Evolutionary conservation across 768 basidiomycete genomes (phyloP).

Genomic region (Rhodotorula diobovata): DNA sequence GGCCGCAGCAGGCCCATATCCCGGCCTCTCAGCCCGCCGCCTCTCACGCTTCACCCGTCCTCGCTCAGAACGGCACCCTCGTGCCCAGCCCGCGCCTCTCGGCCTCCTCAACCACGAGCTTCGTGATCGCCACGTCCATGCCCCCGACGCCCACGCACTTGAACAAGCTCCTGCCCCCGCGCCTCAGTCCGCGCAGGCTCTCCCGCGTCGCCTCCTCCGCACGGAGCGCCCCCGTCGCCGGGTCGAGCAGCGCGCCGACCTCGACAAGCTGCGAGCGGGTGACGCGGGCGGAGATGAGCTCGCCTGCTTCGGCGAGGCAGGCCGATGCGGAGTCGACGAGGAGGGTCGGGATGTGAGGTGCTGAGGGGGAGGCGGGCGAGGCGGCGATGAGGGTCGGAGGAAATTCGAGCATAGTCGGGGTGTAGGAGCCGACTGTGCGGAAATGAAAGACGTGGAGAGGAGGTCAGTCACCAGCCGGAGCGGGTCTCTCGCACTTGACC

Average conservation of each 20-base stretch:
- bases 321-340: constrained; percentile 37
- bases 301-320: constrained; percentile 38
- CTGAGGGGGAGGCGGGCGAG: not conserved
- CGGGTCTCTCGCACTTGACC: too few species aligned
- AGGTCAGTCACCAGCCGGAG: too few species aligned
- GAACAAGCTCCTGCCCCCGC: constrained; percentile 26
- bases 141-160: constrained; percentile 41
- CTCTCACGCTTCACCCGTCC: too few species aligned
- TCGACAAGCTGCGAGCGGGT: not conserved
- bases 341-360: constrained; percentile 21
- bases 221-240: not conserved
- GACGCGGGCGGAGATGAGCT: constrained; percentile 26
- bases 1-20: too few species aligned
- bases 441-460: not conserved
- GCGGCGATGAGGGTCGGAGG: constrained; percentile 24
- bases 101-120: constrained; percentile 32
- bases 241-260: constrained; percentile 32
- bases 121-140: constrained; percentile 40
- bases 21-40: too few species aligned
- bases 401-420: constrained; percentile 42
- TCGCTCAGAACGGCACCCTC: constrained; percentile 16
- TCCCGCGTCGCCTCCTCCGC: not conserved
- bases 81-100: constrained; percentile 9
- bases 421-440: constrained; percentile 37
- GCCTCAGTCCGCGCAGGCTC: not conserved